Base-by-base conservation (phyloP, 495 filamentous ascomycete genomes). In the Neurospora pannonica region DNA sequence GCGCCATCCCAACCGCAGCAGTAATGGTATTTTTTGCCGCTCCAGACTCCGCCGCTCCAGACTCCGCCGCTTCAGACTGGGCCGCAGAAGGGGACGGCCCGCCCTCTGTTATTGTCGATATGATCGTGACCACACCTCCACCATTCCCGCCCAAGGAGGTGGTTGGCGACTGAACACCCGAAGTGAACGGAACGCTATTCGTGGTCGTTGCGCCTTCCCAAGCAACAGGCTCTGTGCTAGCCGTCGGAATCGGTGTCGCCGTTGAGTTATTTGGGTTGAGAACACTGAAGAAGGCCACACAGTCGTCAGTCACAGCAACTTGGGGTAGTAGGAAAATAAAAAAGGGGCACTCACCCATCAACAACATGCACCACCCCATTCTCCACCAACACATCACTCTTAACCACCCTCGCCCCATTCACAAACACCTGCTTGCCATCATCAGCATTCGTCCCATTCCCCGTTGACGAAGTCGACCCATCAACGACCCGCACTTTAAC, bases 281-380 rank as follows among this genome's bases (percentile, higher is more conserved):
- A 1, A 80, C 78, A 54, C 79, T 81, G 38, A 4, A 15, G 1
- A 21, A 70, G 4, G 10, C 31, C 6, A 19, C 6, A 19, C 31
- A 31, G 31, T 54, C 11, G 11, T 34, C 28, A 74, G 21, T 70
- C 60, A 38, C 24, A 28, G 4, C 10, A 42, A 73, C 13, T 7
- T 34, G 4, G 37, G 71, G 42, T 17, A 11, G 39, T 8, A 15
- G 34, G 21, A 19, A 36, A 39, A 19, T 9, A 38, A 60, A 19
- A 36, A n/a, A n/a, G n/a, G n/a, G n/a, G 19, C 7, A 71, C 79
- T 74, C 62, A 83, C 84, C 81, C 83, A 75, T 88, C 85, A 73
- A 88, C 83, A 70, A 88, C 79, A 77, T 88, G 87, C 9, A 89
- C 81, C 21, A 89, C 86, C 71, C 88, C 88, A 46, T 88, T 88